Evolutionary conservation across 1,139 yeast genomes (phyloP).

Genomic region (Yamadazyma kanchanaburiensis): DNA sequence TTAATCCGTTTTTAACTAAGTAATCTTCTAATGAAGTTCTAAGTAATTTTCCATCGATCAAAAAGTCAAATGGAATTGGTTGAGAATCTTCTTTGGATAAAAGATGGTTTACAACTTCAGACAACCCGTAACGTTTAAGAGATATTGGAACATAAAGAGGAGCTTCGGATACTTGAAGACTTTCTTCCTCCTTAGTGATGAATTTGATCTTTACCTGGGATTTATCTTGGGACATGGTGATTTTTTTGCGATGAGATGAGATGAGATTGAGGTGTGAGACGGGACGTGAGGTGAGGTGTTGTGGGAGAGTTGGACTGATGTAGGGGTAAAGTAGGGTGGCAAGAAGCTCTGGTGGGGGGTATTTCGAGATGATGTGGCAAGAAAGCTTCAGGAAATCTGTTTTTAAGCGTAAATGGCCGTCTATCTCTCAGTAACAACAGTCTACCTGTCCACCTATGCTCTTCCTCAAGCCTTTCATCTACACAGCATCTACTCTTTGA

Average conservation of each 20-base stretch:
- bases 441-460: no score
- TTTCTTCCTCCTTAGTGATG: constrained; percentile 76
- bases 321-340: no score
- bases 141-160: constrained; percentile 86
- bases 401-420: no score
- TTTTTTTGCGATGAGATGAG: constrained; percentile 9
- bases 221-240: constrained; percentile 24
- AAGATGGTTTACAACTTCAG: constrained; percentile 91
- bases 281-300: neutral
- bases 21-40: constrained; percentile 80
- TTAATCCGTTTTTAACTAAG: constrained; percentile 69
- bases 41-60: constrained; percentile 78
- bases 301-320: no score
- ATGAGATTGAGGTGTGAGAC: constrained; percentile 3
- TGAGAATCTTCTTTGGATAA: constrained; percentile 32
- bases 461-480: no score
- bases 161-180: constrained; percentile 70
- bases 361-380: no score
- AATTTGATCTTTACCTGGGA: constrained; percentile 69
- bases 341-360: no score
- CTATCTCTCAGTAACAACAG: no score
- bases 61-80: constrained; percentile 88
- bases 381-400: no score
- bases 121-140: constrained; percentile 84
- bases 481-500: no score